Conservation (phyloP, 2,329 filamentous ascomycete genomes). For the Penicillium fuscoglaucum region DNA sequence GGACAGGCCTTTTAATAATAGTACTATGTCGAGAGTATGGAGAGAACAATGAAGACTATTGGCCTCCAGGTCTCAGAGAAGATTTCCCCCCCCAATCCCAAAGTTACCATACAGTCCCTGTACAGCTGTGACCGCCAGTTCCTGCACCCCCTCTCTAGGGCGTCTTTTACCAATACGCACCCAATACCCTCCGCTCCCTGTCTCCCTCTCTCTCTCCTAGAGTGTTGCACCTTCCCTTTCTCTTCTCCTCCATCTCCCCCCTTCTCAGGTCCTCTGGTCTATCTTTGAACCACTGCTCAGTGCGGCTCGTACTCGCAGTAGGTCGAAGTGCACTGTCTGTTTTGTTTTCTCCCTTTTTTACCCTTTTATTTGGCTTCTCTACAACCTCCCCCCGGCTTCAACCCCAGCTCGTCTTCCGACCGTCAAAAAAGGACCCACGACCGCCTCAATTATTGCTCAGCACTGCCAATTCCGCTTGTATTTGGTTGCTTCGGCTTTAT, state of each 20-base stretch:
- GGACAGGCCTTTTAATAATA: background rate
- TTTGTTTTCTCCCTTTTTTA: constrained; percentile 14
- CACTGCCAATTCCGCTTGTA: constrained; percentile 13
- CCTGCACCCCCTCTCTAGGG: background rate
- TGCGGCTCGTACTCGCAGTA: constrained; percentile 36
- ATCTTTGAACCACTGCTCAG: constrained; percentile 30
- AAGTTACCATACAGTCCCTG: constrained; percentile 7
- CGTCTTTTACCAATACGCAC: constrained; percentile 22
- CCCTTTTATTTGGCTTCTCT: constrained; percentile 10
- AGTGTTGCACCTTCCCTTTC: constrained; percentile 18
- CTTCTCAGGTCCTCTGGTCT: constrained; percentile 22
- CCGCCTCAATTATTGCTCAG: constrained; percentile 13
- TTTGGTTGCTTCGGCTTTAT: background rate
- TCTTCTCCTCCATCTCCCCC: constrained; percentile 22
- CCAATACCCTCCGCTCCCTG: constrained; percentile 21
- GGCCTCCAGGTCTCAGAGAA: background rate
- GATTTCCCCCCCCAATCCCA: constrained; percentile 3
- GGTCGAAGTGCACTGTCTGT: constrained; percentile 27
- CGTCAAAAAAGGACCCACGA: constrained; percentile 10
- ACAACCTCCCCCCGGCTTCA: constrained; percentile 4
- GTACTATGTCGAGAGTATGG: background rate
- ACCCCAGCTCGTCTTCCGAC: constrained; percentile 10
- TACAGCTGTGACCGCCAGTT: constrained; percentile 14
- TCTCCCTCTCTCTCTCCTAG: constrained; percentile 21
- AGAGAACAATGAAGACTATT: background rate